These are phyloP conservation scores for Candida orba DNA, from an alignment of 805 yeast genomes.

Conservation along the genomic window DNA sequence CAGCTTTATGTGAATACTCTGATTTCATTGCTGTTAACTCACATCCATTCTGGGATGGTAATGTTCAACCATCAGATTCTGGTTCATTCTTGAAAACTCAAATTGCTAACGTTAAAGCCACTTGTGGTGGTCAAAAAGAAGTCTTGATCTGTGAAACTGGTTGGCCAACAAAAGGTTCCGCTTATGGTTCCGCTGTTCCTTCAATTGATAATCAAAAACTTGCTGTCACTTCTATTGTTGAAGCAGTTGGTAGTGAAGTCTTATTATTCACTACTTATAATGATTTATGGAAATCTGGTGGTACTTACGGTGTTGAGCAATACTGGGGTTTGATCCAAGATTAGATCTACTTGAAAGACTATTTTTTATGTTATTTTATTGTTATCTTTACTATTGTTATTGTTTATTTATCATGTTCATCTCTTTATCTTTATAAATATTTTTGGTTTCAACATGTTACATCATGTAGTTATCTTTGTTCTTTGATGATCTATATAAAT, in stretches of 20 bases:
- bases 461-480: too few relatives aligned
- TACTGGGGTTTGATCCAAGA: constrained; percentile 34
- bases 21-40: constrained; percentile 63
- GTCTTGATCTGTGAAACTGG: constrained; percentile 56
- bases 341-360: neutral
- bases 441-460: too few relatives aligned
- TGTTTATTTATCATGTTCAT: neutral
- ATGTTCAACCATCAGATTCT: constrained; percentile 40
- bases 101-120: constrained; percentile 35
- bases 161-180: constrained; percentile 59
- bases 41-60: constrained; percentile 61
- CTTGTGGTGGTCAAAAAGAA: constrained; percentile 39
- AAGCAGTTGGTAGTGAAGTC: constrained; percentile 39
- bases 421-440: too few relatives aligned
- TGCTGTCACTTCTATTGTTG: constrained; percentile 44
- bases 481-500: too few relatives aligned
- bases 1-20: constrained; percentile 45
- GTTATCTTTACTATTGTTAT: neutral
- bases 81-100: constrained; percentile 48
- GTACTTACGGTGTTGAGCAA: constrained; percentile 51
- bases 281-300: constrained; percentile 57
- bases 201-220: constrained; percentile 42
- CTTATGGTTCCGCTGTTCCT: constrained; percentile 51
- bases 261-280: constrained; percentile 55
- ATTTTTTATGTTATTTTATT: neutral